These are phyloP conservation scores for Leccinellum rugosiceps DNA, from an alignment of 768 basidiomycete species.

Conservation along the genomic window DNA sequence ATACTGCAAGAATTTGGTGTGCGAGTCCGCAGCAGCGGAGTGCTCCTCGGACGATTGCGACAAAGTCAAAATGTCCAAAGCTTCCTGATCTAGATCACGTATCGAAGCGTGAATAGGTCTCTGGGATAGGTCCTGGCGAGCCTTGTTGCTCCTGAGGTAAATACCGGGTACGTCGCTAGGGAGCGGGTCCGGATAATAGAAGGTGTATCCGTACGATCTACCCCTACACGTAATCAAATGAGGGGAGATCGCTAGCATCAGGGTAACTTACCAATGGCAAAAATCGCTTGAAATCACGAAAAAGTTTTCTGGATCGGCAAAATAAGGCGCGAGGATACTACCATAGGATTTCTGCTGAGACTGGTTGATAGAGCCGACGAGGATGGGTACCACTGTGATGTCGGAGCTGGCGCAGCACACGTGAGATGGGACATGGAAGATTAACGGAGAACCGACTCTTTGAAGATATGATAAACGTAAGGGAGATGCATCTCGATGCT, in stretches of 20 bases:
- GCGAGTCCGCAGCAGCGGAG: conserved; percentile 50
- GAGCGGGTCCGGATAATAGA: conserved; percentile 71
- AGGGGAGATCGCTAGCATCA: not conserved
- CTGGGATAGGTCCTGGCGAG: conserved; percentile 36
- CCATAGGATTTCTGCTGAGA: conserved; percentile 64
- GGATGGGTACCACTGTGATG: conserved; percentile 82
- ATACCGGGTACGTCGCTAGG: conserved; percentile 45
- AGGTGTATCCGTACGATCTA: conserved; percentile 79
- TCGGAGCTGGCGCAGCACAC: conserved; percentile 46
- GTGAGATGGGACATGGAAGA: conserved; percentile 2
- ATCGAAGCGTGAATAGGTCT: conserved; percentile 85
- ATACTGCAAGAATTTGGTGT: conserved; percentile 63
- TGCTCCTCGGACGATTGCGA: conserved; percentile 43
- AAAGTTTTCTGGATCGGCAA: conserved; percentile 74
- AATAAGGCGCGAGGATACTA: conserved; percentile 72
- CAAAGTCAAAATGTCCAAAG: conserved; percentile 67
- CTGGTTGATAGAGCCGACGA: conserved; percentile 76
- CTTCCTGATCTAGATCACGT: conserved; percentile 79
- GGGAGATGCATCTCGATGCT: conserved; percentile 98
- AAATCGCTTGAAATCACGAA: conserved; percentile 95
- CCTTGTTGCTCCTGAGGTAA: conserved; percentile 46
- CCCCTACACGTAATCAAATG: conserved; percentile 52
- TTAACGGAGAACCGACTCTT: conserved; percentile 50
- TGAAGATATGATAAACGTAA: conserved; percentile 80
- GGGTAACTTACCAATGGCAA: conserved; percentile 80